A percentile compares a stretch with the other conserved stretches of the same genome.
Conservation (phyloP, 192 early-diverging fungal genomes). For the Jimgerdemannia flammicorona region DNA sequence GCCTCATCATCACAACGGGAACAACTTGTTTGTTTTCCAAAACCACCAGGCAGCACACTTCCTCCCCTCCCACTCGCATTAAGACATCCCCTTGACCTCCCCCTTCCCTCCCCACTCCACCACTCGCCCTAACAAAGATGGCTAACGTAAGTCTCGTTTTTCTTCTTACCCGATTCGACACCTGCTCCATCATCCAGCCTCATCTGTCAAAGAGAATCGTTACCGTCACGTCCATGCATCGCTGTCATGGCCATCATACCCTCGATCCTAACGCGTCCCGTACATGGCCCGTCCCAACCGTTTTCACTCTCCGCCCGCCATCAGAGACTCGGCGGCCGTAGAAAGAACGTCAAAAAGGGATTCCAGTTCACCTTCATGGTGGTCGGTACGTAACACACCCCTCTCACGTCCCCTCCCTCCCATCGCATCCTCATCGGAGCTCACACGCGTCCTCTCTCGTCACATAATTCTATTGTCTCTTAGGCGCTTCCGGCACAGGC, state of each 20-base stretch:
- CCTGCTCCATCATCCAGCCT: not conserved
- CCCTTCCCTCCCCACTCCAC: not conserved
- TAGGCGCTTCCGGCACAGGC: conserved; percentile 93
- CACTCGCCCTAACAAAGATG: not conserved
- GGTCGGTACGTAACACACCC: conserved; percentile 60
- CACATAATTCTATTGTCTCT: not conserved
- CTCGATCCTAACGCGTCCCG: not conserved
- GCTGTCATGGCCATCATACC: not conserved
- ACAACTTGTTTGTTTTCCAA: not conserved
- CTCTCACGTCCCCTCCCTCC: not conserved
- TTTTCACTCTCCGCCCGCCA: conserved; percentile 24
- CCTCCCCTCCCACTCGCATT: not conserved
- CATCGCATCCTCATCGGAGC: not conserved
- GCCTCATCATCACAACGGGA: not conserved
- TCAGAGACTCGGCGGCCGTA: conserved; percentile 60
- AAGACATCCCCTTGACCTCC: no score
- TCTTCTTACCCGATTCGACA: not conserved
- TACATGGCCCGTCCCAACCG: not conserved
- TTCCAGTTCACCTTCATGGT: conserved; percentile 98
- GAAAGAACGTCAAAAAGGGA: conserved; percentile 96
- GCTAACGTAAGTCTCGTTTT: not conserved
- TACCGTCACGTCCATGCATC: not conserved
- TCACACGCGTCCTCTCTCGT: not conserved
- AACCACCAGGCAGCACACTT: not conserved
- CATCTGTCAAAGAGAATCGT: not conserved